Base-by-base conservation (phyloP, 768 basidiomycete genomes). In the Mycena kentingensis region DNA sequence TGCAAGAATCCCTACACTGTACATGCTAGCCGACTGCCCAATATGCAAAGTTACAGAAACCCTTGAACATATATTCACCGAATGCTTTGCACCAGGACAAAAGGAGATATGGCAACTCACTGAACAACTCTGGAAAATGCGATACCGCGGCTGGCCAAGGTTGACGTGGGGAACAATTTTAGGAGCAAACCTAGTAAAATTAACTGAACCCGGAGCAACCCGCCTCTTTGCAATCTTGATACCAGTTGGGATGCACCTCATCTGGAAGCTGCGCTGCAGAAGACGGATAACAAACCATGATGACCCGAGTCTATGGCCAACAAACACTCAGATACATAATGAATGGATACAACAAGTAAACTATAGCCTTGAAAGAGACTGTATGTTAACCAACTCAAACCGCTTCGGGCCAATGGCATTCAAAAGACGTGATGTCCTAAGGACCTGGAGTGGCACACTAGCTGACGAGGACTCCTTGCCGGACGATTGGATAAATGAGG, bases 31-130 rank as follows among this genome's bases (percentile, higher is more conserved):
- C 2, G 1, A 5, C 16, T 60, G 58, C 37, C 8, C 13, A 0
- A n/a, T n/a, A 1, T 62, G 60, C 22, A n/a, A 12, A 1, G 26
- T 36, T 5, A 28, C 10, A 0, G 61, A 60, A 46, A 35, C 31
- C 1, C 37, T 63, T 5, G 62, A 58, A 15, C 62, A 63, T 26
- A 59, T 62, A n/a, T 24, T 57, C 3, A 5, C 22, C 11, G 41
- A 58, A 8, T 61, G 57, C 25, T 24, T 18, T 43, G 29, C 31
- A 15, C 31, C 31, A 19, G 19, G 28, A 0, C 22, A 16, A 29
- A 34, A 32, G 15, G 3, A 22, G 7, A 46, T 54, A 8, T 58
- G 52, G 57, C 1, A 15, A 24, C 29, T 49, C 1, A 42, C 35
- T 0, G 37, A 38, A 22, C 24, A 25, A 7, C 24, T 58, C 13